Percentiles rank a stretch among this genome's conserved stretches.
phyloP scores from a whole-genome alignment of 2,329 filamentous ascomycete species.

The Myriosclerotinia duriaeana region DNA sequence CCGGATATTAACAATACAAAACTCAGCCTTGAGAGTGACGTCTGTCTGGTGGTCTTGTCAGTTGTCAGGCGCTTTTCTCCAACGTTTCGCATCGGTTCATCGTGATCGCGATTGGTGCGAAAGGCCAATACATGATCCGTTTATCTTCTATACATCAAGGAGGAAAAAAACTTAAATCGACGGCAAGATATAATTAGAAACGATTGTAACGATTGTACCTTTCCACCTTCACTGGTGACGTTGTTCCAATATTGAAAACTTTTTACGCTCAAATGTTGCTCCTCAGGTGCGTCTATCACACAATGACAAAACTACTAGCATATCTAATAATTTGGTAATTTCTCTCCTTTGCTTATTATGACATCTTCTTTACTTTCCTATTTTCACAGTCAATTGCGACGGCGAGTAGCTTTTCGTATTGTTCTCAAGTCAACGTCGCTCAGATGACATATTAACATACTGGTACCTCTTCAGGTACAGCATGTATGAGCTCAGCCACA shows the following conservation, averaged over 20 bases:
- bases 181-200: slow-evolving; percentile 4
- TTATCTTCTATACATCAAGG: too few relatives aligned
- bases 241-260: not conserved
- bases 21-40: not conserved
- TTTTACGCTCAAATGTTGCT: not conserved
- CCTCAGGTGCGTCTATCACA: not conserved
- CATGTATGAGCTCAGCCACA: too few relatives aligned
- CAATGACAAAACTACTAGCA: not conserved
- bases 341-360: not conserved
- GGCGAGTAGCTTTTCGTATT: too few relatives aligned
- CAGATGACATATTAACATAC: too few relatives aligned
- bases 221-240: not conserved
- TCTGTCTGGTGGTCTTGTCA: not conserved
- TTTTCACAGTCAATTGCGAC: not conserved
- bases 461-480: not conserved
- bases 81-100: not conserved
- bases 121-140: too few relatives aligned
- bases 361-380: not conserved
- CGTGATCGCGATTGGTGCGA: not conserved
- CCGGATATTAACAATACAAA: not conserved
- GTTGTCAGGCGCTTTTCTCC: not conserved
- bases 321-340: not conserved
- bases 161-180: not conserved
- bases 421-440: not conserved
- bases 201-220: not conserved